Evolutionary conservation across 2,329 filamentous ascomycete species (phyloP).

Genomic region (Colletotrichum phormii): DNA sequence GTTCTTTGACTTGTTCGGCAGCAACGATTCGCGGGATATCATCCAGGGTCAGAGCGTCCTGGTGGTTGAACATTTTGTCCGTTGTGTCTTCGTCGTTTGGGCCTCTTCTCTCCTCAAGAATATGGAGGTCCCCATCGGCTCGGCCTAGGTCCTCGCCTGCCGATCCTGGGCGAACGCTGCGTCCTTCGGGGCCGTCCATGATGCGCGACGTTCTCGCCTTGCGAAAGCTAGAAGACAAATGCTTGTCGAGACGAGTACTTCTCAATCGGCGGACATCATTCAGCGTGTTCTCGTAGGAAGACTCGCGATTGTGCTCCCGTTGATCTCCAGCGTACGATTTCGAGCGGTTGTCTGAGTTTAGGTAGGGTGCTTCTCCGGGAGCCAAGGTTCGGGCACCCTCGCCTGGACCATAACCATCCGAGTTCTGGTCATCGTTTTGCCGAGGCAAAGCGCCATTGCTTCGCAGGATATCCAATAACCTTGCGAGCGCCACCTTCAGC

Average conservation of each 20-base stretch:
- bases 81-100: constrained; percentile 75
- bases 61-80: constrained; percentile 87
- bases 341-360: constrained; percentile 76
- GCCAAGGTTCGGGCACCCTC: constrained; percentile 58
- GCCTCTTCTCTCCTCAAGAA: constrained; percentile 78
- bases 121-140: constrained; percentile 72
- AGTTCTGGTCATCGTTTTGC: constrained; percentile 77
- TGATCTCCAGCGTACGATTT: constrained; percentile 77
- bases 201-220: constrained; percentile 92
- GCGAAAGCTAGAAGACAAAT: constrained; percentile 91
- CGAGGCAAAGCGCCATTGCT: constrained; percentile 84
- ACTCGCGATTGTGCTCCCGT: constrained; percentile 72
- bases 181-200: constrained; percentile 85
- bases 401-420: constrained; percentile 73
- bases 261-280: constrained; percentile 93
- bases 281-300: constrained; percentile 93
- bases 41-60: constrained; percentile 92
- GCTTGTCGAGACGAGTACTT: constrained; percentile 93
- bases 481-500: constrained; percentile 88
- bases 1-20: constrained; percentile 90
- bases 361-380: constrained; percentile 51
- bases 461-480: constrained; percentile 87
- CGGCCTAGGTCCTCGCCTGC: constrained; percentile 70
- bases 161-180: constrained; percentile 76
- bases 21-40: constrained; percentile 97